Conservation (phyloP, 176 grass and related monocot species). For the Melocanna baccifera region DNA sequence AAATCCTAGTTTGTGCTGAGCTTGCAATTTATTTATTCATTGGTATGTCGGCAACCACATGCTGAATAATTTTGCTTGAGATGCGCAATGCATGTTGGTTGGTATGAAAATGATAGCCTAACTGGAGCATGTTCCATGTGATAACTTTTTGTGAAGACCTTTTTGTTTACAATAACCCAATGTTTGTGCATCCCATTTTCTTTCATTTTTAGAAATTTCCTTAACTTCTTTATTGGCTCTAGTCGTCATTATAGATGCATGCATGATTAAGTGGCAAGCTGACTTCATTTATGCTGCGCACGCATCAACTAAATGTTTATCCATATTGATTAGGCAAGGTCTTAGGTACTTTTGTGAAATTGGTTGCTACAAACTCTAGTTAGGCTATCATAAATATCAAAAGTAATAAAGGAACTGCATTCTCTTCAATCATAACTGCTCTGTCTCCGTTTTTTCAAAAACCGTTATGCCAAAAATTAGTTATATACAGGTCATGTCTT, state of each 20-base stretch:
- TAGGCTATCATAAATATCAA: no score
- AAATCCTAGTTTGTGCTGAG: not conserved
- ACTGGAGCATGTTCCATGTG: conserved; percentile 18
- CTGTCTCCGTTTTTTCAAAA: not conserved
- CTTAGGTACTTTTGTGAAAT: not conserved
- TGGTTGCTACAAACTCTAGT: not conserved
- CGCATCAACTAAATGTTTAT: not conserved
- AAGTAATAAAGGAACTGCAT: not conserved
- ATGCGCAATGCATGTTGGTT: not conserved
- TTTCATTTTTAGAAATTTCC: not conserved
- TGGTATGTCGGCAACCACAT: not conserved
- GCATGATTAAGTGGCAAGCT: not conserved
- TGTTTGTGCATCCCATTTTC: not conserved
- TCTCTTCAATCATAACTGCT: not conserved
- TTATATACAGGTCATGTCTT: not conserved
- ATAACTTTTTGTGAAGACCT: not conserved
- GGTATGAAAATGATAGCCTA: conserved; percentile 21
- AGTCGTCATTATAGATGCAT: not conserved
- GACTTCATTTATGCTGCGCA: not conserved
- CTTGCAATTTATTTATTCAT: not conserved
- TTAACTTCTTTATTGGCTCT: not conserved
- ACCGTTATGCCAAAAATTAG: not conserved
- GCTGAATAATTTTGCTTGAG: conserved; percentile 19
- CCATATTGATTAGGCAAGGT: not conserved
- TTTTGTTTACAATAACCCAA: not conserved